phyloP scores from a whole-genome alignment of 345 rosid genomes.

The Microthlaspi erraticum region DNA sequence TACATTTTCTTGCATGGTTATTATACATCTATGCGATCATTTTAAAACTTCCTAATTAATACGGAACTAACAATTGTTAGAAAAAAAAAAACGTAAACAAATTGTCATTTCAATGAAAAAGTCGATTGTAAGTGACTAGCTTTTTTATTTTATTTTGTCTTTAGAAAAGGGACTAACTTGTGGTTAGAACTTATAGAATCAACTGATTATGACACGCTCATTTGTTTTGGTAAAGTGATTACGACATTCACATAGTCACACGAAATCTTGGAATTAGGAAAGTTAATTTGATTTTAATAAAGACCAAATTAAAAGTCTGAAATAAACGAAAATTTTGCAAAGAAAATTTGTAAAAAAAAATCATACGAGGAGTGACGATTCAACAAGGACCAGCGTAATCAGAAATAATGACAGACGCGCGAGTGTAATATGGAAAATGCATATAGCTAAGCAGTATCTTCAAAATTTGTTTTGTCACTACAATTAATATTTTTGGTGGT shows the following conservation, averaged over 20 bases:
- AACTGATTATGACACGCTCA: slow-evolving; percentile 24
- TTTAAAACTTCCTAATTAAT: too few species aligned
- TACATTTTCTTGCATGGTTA: background rate
- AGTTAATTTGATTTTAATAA: background rate
- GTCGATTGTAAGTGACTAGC: slow-evolving; percentile 21
- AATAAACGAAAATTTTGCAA: background rate
- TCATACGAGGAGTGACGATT: background rate
- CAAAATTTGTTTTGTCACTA: background rate
- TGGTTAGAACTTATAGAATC: slow-evolving; percentile 36
- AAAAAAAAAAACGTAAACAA: slow-evolving; percentile 11
- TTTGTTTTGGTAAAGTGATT: slow-evolving; percentile 29
- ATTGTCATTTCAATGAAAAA: slow-evolving; percentile 14
- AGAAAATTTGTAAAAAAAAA: too few species aligned
- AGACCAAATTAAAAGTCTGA: background rate
- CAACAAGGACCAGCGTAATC: slow-evolving; percentile 7
- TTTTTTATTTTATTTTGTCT: too few species aligned
- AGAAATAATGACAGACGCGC: background rate
- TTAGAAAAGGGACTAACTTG: slow-evolving; percentile 27
- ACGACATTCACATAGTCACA: slow-evolving; percentile 3
- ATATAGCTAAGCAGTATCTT: background rate
- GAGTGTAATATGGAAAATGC: slow-evolving; percentile 4
- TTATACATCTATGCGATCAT: background rate
- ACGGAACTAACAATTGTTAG: background rate
- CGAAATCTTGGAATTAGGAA: background rate
- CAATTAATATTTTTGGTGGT: slow-evolving; percentile 40